These are phyloP conservation scores for Neurospora tetraspora DNA, from an alignment of 495 filamentous ascomycete species.

Conservation along the genomic window DNA sequence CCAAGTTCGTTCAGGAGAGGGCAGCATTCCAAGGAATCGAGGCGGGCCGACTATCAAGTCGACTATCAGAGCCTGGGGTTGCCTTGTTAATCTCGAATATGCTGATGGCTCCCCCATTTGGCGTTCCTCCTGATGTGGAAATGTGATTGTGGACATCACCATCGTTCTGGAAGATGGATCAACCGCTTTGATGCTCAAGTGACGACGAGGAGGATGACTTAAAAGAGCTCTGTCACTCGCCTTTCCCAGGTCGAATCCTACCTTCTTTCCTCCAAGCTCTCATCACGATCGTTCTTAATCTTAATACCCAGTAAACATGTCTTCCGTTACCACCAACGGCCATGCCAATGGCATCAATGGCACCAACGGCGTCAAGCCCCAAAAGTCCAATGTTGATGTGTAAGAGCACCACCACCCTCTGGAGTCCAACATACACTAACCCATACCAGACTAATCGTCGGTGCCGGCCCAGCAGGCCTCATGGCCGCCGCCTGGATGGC, in stretches of 20 bases:
- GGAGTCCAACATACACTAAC: not conserved
- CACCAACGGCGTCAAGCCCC: not conserved
- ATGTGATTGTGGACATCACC: not conserved
- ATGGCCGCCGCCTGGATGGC: slow-evolving; percentile 57
- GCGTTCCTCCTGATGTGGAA: not conserved
- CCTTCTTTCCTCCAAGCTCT: not conserved
- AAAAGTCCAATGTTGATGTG: slow-evolving; percentile 26
- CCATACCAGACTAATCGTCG: slow-evolving; percentile 40
- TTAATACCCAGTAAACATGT: not conserved
- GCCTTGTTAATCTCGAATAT: not conserved
- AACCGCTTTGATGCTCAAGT: not conserved
- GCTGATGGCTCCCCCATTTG: not conserved
- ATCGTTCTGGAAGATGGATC: not conserved
- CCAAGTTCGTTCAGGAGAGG: not conserved
- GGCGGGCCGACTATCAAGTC: not conserved
- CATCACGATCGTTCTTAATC: not conserved
- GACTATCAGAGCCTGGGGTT: not conserved
- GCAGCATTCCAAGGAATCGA: not conserved
- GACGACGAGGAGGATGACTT: not conserved
- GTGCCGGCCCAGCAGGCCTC: slow-evolving; percentile 56
- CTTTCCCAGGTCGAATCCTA: not conserved
- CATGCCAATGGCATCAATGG: not conserved
- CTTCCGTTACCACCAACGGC: not conserved
- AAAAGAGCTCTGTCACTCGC: not conserved
- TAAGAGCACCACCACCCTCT: slow-evolving; percentile 4